Evolutionary conservation across 768 basidiomycete genomes (phyloP), one percentile per base, ranked within the genome.

Genomic region (Russula sp.): DNA sequence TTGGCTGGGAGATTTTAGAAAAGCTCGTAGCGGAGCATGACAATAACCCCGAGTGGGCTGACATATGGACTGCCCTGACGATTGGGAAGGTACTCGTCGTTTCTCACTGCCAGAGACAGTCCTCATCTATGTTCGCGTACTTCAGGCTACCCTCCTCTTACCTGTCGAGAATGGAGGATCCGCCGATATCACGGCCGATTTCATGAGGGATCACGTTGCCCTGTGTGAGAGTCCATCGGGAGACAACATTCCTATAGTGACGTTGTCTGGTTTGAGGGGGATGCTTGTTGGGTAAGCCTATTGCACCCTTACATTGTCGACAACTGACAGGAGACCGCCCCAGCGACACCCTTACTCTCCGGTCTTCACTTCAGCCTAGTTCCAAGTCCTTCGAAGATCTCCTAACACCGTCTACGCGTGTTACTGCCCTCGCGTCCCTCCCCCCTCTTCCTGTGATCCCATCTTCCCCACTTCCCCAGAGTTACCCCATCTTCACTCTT

Each of bases 231-330:
- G 78, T 1, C 71, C 81, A 1, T 76, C 79, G 26, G 72, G 70
- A 50, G 77, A 78, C 40, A 73, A 78, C 53, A 78, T 82, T 5
- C 81, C 82, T 36, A 74, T 93, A 14, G 81, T 93, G 4, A 92
- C 92, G 0, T 76, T 95, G 40, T 94, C 92, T 0, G 96, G 95
- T 5, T 76, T 98, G 30, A 79, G 94, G 24, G 94, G 92, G 7
- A 80, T 77, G 5, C 73, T 92, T 16, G 76, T 80, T 52, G 80
- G 81, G 88, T 90, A 75, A 63, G 83, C 76, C 16, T 22, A 16
- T 42, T 28, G 32, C 34, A 40, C 4, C 26, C 30, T 62, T 36
- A 26, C 53, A 48, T 32, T 20, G 24, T 57, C 14, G 57, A 49
- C 44, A 42, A 22, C 48, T 59, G 55, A 59, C 26, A 30, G 51